Evolutionary conservation across 331 rosid genomes (phyloP).

Genomic region (Erythrophleum ivorense): DNA sequence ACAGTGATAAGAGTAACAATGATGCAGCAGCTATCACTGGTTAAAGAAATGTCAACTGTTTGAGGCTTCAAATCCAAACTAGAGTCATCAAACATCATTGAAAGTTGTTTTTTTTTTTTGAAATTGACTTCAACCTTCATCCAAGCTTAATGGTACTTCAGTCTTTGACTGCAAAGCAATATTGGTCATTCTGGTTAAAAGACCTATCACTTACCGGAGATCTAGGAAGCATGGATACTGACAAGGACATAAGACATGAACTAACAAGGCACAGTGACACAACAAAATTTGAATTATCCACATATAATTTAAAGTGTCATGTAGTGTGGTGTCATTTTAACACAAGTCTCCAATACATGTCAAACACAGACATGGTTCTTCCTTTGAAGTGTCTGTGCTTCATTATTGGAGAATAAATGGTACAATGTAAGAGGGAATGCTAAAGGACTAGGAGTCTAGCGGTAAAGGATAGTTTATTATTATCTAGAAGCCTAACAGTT

Average conservation of each 20-base stretch:
- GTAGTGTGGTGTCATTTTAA: no score
- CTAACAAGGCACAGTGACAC: not conserved
- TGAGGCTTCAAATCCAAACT: slow-evolving; percentile 8
- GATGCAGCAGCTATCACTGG: slow-evolving; percentile 9
- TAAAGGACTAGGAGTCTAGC: not conserved
- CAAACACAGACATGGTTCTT: no score
- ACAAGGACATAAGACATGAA: not conserved
- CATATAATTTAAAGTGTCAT: not conserved
- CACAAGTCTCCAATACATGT: no score
- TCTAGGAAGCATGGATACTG: no score
- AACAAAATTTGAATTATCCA: not conserved
- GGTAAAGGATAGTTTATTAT: no score
- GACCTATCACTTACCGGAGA: no score
- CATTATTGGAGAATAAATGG: not conserved
- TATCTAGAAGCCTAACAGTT: no score
- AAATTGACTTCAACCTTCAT: not conserved
- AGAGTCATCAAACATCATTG: not conserved
- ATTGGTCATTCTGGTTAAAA: not conserved
- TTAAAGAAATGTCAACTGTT: slow-evolving; percentile 15
- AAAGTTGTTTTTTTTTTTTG: not conserved
- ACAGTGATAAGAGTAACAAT: not conserved
- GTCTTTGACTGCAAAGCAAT: not conserved
- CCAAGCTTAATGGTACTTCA: slow-evolving; percentile 3
- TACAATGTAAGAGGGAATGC: not conserved
- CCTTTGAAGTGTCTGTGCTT: no score